Evolutionary conservation across 1,139 yeast species (phyloP).

Genomic region (Geotrichum histeridarum): DNA sequence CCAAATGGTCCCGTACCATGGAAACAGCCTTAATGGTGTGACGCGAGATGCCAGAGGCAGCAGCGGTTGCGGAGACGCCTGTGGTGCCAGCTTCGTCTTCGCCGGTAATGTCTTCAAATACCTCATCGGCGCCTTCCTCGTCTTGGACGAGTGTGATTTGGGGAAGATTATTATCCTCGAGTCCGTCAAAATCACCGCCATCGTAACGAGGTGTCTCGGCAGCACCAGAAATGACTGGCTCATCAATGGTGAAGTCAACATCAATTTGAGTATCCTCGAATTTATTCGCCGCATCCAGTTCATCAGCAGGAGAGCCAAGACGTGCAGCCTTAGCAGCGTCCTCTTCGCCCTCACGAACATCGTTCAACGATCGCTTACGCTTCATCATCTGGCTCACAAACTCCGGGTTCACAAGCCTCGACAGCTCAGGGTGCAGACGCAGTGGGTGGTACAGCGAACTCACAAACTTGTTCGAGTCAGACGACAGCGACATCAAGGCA

Average conservation of each 20-base stretch:
- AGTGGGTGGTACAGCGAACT: conserved; percentile 19
- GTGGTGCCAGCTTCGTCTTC: conserved; percentile 24
- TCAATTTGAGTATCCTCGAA: conserved; percentile 13
- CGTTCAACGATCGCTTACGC: conserved; percentile 27
- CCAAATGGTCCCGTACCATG: conserved; percentile 43
- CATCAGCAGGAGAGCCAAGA: conserved; percentile 1
- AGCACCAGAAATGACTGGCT: background rate
- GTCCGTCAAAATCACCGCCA: conserved; percentile 10
- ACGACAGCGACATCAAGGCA: conserved; percentile 19
- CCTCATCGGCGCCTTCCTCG: conserved; percentile 11
- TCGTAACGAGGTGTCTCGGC: conserved; percentile 1
- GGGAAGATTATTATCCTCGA: conserved; percentile 7
- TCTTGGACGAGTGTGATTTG: conserved; percentile 8
- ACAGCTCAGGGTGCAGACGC: conserved; percentile 21
- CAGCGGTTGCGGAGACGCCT: conserved; percentile 4
- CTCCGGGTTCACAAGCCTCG: conserved; percentile 27
- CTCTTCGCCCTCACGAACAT: conserved; percentile 28
- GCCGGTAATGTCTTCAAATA: background rate
- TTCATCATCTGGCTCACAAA: conserved; percentile 27
- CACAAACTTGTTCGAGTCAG: conserved; percentile 16
- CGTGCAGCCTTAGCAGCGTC: conserved; percentile 17
- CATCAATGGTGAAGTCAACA: conserved; percentile 13
- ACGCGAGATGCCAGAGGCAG: conserved; percentile 37
- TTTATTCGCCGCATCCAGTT: background rate
- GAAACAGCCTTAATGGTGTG: conserved; percentile 55